Percentiles rank a stretch among this genome's conserved stretches.
Conservation (phyloP, 345 rosid genomes). For the Theobroma cacao region DNA sequence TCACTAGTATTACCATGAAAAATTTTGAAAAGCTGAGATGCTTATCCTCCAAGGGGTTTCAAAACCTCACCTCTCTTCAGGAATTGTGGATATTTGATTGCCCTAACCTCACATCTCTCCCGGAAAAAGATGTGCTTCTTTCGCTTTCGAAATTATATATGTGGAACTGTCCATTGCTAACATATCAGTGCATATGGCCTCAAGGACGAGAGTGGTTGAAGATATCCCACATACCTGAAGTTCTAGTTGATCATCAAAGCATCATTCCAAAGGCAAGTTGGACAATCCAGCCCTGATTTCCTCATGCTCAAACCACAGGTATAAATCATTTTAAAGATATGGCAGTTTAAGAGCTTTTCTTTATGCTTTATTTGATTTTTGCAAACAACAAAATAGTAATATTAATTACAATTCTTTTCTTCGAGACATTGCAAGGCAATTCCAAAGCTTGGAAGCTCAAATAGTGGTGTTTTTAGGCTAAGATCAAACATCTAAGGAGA, state of each 20-base stretch:
- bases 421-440: background rate
- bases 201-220: background rate
- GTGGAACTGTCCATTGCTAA: background rate
- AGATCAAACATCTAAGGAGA: no score
- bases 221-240: conserved; percentile 3
- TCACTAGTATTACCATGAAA: background rate
- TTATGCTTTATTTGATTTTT: background rate
- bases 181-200: background rate
- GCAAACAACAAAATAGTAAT: background rate
- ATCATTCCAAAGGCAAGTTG: conserved; percentile 5
- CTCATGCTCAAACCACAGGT: background rate
- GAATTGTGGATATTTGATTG: conserved; percentile 4
- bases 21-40: background rate
- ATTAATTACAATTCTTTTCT: background rate
- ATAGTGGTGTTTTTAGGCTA: background rate
- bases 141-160: background rate
- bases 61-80: background rate
- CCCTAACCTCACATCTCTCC: background rate
- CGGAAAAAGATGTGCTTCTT: conserved; percentile 1
- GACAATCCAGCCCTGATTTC: background rate
- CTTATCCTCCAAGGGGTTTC: background rate
- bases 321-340: background rate
- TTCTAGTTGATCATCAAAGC: background rate
- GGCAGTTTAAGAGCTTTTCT: background rate
- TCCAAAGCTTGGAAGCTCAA: background rate